Evolutionary conservation across 2,329 filamentous ascomycete species (phyloP), one percentile per base, ranked within the genome.

Genomic region (Cercospora sp.): DNA sequence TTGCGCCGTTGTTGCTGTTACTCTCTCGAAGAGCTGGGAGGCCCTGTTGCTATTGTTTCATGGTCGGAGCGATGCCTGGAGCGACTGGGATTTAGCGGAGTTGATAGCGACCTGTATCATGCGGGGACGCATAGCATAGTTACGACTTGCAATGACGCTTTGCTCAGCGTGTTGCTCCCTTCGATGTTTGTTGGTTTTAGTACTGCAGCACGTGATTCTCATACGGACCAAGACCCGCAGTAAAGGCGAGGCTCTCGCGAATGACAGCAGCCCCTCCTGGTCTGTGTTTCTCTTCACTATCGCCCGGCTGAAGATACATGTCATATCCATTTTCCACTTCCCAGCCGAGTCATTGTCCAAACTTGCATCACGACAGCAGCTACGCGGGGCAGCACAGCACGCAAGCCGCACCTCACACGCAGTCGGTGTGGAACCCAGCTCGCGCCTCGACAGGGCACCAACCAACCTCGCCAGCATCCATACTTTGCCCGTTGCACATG

Each of bases 211-310:
- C 59, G 59, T 61, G 59, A 61, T 53, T 28, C 4, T 53, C 49
- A 12, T 28, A 32, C 30, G n/a, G 18, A 18, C 18, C 32, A 24
- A 61, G 59, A 61, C 59, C 59, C 59, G 59, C 59, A 61, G 40
- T 61, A 61, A 61, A 26, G 59, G 32, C 59, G 40, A 43, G 59
- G 32, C 59, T 26, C 37, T 61, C 24, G 58, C 58, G 32, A 45
- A 58, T 58, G 53, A 61, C 59, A 49, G 40, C 59, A 61, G 59
- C 59, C 59, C 59, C 59, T 61, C 59, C 34, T 61, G 59, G 59
- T 45, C 59, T 61, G 59, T 61, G 59, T 61, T 61, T 61, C 37
- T 45, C 32, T 61, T 61, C 34, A 49, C 34, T 26, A 45, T 58
- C 53, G 53, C 28, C 53, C 10, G 24, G 45, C 53, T 6, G 30